Conservation (phyloP, 2,329 filamentous ascomycete species). For the Fusarium graminum region DNA sequence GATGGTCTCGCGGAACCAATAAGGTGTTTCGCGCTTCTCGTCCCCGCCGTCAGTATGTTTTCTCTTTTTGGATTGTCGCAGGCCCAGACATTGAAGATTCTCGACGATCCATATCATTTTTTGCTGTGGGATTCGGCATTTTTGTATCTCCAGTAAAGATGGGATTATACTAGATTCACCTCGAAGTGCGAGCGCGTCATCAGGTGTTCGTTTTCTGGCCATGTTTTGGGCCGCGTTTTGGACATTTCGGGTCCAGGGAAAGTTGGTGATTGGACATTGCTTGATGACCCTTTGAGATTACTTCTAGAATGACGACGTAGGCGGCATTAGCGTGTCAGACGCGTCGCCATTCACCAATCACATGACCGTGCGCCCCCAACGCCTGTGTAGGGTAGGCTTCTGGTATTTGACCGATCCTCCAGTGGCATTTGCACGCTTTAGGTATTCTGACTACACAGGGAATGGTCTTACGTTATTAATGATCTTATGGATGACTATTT, state of each 20-base stretch:
- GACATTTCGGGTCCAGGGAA: conserved; percentile 14
- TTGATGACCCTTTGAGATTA: neutral
- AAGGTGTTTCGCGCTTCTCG: neutral
- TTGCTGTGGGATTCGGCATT: conserved; percentile 27
- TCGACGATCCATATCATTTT: conserved; percentile 43
- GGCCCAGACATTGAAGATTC: conserved; percentile 38
- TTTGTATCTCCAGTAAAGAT: conserved; percentile 23
- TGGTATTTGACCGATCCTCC: no score
- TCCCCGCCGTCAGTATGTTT: neutral
- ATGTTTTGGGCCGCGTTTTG: neutral
- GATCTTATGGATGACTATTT: no score
- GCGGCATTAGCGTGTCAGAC: neutral
- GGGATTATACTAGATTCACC: neutral
- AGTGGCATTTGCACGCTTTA: no score
- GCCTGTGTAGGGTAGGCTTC: no score
- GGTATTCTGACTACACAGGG: no score
- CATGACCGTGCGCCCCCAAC: neutral
- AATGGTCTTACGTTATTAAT: no score
- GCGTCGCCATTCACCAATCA: conserved; percentile 20
- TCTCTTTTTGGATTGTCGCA: conserved; percentile 18
- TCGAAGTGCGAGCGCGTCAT: fast-evolving
- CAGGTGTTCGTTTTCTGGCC: neutral
- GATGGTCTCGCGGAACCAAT: conserved; percentile 24
- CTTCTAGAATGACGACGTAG: conserved; percentile 6
- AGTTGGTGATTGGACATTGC: neutral